phyloP scores from a whole-genome alignment of 805 yeast species.

The Nakazawaea molendinolei region DNA sequence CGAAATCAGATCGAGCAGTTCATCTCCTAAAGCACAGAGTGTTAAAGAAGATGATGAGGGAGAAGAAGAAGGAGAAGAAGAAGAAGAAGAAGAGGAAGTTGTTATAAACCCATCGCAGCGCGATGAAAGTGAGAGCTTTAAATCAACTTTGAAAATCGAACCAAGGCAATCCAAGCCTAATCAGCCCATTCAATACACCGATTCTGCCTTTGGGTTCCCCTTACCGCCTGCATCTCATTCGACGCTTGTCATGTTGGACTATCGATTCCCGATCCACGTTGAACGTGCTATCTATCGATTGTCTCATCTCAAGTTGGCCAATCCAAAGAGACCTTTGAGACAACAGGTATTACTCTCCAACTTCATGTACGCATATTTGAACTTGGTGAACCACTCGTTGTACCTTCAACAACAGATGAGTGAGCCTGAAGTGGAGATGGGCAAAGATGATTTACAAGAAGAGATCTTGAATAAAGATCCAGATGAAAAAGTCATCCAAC shows the following conservation, averaged over 20 bases:
- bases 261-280: conserved; percentile 88
- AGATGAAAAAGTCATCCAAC: too few species aligned
- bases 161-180: conserved; percentile 38
- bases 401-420: conserved; percentile 53
- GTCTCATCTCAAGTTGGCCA: conserved; percentile 89
- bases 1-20: too few species aligned
- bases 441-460: background rate
- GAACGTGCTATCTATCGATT: conserved; percentile 93
- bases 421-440: background rate
- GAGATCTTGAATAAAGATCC: conserved; percentile 6
- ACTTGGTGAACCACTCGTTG: conserved; percentile 86
- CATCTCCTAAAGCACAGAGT: too few species aligned
- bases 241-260: conserved; percentile 73
- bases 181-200: conserved; percentile 55
- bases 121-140: conserved; percentile 13
- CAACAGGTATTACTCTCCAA: conserved; percentile 92
- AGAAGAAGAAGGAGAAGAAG: background rate
- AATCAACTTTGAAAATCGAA: conserved; percentile 21
- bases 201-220: conserved; percentile 85
- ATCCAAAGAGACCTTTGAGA: conserved; percentile 82
- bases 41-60: too few species aligned
- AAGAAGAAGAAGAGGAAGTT: too few species aligned
- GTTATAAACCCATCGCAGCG: background rate
- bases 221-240: conserved; percentile 74
- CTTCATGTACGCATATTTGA: conserved; percentile 96